Evolutionary conservation across 83 land plant species (phyloP), one percentile per base, ranked within the genome.

Genomic region (Diphasiastrum complanatum): DNA sequence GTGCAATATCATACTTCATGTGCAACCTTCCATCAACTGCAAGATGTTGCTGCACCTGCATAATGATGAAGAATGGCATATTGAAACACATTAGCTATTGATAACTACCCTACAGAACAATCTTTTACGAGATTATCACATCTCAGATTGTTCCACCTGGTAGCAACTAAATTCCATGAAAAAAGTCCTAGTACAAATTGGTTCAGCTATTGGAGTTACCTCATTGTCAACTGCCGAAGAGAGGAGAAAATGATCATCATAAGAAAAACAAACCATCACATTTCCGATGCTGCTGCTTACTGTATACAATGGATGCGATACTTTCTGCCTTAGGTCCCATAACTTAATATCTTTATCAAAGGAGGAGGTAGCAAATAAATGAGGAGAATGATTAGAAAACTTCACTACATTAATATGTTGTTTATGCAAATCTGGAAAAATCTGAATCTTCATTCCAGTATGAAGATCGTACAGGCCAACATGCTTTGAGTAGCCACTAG

Each of bases 231-330:
- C 86, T 54, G 95, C 95, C 60, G 95, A 88, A 10, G 81, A 76
- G 19, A 88, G 85, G 50, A 88, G 75, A 76, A 79, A 88, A 31
- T 80, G 77, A 57, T 88, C 95, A 68, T 88, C 86, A 20, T 75
- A 86, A 60, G 95, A 84, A 74, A 88, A 88, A 73, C 95, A 88
- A 37, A 80, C 89, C 95, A 88, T 88, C 34, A 88, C 95, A 74
- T 85, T 88, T 49, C 95, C 95, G 45, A 75, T 66, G 11, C 79
- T 72, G 60, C 86, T 88, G 36, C 60, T 72, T 40, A 75, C 81
- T 22, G 89, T 73, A 66, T 88, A 85, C 38, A 86, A 64, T 60
- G 95, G 95, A 25, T 32, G 67, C 4, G 55, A 64, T 16, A 81
- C 79, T 45, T 69, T 80, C 77, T 79, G 88, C 52, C 95, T 75